Evolutionary conservation across 352 stramenopile genomes (phyloP), one percentile per base, ranked within the genome.

Genomic region (Elongisporangium undulatum): DNA sequence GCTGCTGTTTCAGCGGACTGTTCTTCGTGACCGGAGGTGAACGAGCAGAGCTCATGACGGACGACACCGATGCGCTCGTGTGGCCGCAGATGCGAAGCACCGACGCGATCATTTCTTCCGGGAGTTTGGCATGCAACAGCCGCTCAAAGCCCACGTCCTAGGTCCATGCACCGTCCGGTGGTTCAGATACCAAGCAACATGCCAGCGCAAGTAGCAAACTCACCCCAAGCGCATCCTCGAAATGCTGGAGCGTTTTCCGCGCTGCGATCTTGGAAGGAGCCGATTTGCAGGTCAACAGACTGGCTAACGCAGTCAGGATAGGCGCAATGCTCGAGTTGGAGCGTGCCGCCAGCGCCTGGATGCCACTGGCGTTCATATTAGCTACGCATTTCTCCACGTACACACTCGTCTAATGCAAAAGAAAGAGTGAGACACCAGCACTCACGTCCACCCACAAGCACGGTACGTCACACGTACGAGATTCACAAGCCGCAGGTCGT

Each of bases 311-410:
- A 9, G 67, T 60, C 8, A 75, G 56, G 13, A 82, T 62, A 16
- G 64, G 10, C n/a, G 22, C n/a, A 5, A 66, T 53, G 5, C 61
- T 66, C 2, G 58, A 62, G 7, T 56, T 61, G 1, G 53, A 67
- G 4, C 61, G 62, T 7, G 61, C 29, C 3, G 69, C 39, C 9
- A 88, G 67, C 34, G 71, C 57, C 1, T 64, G 38, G 53, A 76
- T 61, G 8, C 75, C 69, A 0, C 55, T 23, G 0, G 68, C 64
- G 38, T 66, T 74, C 60, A 82, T 66, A n/a, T 67, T 74, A 9
- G n/a, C 21, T 45, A 86, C 58, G n/a, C 75, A 83, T 55, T 86
- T 88, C 39, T 86, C 78, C 1, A 85, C 68, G 50, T 88, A 88
- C 51, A 86, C 55, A 19, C 69, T 79, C 0, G 75, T 75, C 78